phyloP scores from a whole-genome alignment of 1,284 basidiomycete species.

The Schizopora paradoxa region DNA sequence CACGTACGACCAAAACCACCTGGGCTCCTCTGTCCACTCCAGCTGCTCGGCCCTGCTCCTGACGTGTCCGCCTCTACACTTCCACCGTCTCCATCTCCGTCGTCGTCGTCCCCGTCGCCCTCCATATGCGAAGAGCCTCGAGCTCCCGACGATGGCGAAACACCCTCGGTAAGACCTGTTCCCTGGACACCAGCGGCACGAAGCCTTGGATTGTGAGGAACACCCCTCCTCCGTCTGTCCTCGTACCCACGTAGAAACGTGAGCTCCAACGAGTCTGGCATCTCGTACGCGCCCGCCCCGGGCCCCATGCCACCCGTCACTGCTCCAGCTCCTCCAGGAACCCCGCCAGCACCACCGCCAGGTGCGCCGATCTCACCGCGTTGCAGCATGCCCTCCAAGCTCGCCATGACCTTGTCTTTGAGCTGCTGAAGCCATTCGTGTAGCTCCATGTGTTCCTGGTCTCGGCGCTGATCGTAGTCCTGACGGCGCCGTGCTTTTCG shows the following conservation, averaged over 20 bases:
- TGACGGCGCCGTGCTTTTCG: constrained; percentile 69
- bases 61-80: no score
- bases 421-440: constrained; percentile 80
- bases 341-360: no score
- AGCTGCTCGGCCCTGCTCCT: no score
- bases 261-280: constrained; percentile 72
- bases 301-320: constrained; percentile 26
- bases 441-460: constrained; percentile 80
- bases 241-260: constrained; percentile 73
- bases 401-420: constrained; percentile 81
- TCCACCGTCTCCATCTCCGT: no score
- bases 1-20: no score
- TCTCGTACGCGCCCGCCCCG: constrained; percentile 72
- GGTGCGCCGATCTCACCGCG: constrained; percentile 62
- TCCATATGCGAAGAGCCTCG: no score
- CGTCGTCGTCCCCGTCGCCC: constrained; percentile 11
- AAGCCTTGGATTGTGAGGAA: constrained; percentile 72
- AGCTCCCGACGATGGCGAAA: no score
- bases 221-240: constrained; percentile 58
- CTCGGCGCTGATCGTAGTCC: constrained; percentile 74
- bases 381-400: constrained; percentile 76
- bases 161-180: no score
- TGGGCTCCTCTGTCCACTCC: no score
- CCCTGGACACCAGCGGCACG: constrained; percentile 53
- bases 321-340: neutral